Base-by-base conservation (phyloP, 1,284 basidiomycete genomes). In the Rhizoctonia solani region DNA sequence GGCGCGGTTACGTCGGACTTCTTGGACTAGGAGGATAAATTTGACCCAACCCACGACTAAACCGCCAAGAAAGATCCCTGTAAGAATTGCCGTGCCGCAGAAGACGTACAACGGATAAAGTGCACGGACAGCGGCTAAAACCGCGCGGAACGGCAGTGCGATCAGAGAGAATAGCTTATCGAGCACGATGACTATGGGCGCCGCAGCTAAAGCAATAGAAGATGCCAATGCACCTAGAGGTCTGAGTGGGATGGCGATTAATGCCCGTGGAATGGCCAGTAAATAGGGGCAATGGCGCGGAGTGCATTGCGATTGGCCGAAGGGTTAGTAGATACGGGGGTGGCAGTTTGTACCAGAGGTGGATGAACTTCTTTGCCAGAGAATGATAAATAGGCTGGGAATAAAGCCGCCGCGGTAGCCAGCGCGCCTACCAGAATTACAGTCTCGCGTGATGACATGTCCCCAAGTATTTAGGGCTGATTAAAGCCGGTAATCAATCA, bases 391-490 rank as follows among this genome's bases (percentile, higher is more conserved):
- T 49, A 78, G 83, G 70, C 73, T 76, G 47, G 87, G 90, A 41
- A 77, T 82, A 49, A 83, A 82, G 53, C 81, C 80, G 68, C 83
- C 85, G 25, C 92, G 93, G 74, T 81, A 83, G 66, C 81, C 83
- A 55, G 93, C 95, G 75, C 90, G 50, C 59, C 41, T 25, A 65
- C 59, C 14, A 65, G 34, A 16, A 65, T 21, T 27, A 52, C 16
- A 2, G 59, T 53, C 21, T 65, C 59, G 34, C 49, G 59, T 5
- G 34, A 41, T 19, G 59, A 41, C 59, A 65, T 65, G 34, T 23
- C n/a, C n/a, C n/a, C n/a, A n/a, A n/a, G n/a, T n/a, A n/a, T n/a
- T n/a, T n/a, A n/a, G n/a, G n/a, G n/a, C n/a, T n/a, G n/a, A n/a
- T n/a, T 3, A 21, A 21, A 49, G 19, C 41, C 5, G n/a, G 46